Conservation (phyloP, 129 eudicot genomes). For the Saposhnikovia divaricata region DNA sequence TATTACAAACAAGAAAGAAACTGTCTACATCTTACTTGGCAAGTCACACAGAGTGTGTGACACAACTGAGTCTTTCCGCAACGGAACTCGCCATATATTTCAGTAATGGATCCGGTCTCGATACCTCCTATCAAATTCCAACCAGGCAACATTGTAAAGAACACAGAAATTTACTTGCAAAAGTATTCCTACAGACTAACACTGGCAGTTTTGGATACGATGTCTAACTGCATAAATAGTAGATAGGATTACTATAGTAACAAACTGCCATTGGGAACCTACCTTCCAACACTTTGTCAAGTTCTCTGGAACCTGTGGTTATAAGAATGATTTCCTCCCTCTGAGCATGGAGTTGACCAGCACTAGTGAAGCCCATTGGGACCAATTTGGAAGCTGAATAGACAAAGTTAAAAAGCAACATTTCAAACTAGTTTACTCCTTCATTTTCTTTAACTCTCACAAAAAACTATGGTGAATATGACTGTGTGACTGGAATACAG, state of each 20-base stretch:
- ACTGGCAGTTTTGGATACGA: neutral
- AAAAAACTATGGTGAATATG: neutral
- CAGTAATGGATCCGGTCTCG: constrained; percentile 92
- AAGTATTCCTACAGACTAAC: neutral
- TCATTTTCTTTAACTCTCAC: neutral
- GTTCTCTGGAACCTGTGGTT: constrained; percentile 88
- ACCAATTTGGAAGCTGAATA: constrained; percentile 78
- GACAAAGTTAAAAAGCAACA: neutral
- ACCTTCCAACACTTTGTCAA: constrained; percentile 91
- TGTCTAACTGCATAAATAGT: neutral
- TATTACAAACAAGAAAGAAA: neutral
- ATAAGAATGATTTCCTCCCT: constrained; percentile 86
- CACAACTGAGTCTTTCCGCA: constrained; percentile 98
- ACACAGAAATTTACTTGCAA: neutral
- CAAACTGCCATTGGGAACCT: constrained; percentile 12
- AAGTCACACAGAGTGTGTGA: constrained; percentile 87
- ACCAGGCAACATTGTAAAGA: neutral
- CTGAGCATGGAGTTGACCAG: constrained; percentile 79
- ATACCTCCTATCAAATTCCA: constrained; percentile 53
- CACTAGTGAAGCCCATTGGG: constrained; percentile 96
- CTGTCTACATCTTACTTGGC: constrained; percentile 47
- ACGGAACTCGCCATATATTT: constrained; percentile 83
- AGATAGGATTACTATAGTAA: neutral
- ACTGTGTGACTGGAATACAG: neutral
- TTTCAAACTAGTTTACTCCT: neutral